Evolutionary conservation across 2,329 filamentous ascomycete genomes (phyloP).

Genomic region (Colletotrichum tropicicola): DNA sequence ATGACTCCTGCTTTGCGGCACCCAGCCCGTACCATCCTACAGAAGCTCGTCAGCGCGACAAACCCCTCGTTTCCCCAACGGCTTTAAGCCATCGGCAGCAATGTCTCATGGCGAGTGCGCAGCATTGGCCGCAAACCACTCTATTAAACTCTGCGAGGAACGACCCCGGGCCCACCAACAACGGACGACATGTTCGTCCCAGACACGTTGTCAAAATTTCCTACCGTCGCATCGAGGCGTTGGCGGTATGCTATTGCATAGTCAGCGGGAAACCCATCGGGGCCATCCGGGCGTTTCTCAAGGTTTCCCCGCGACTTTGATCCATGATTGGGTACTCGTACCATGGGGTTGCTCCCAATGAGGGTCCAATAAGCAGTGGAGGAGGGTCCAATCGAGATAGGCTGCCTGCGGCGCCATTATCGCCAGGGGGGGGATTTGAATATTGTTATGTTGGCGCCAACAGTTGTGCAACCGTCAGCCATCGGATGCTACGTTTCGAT

Average conservation of each 20-base stretch:
- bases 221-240: not conserved
- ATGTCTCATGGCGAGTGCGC: too few species aligned
- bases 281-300: not conserved
- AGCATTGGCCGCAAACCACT: not conserved
- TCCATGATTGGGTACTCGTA: not conserved
- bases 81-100: too few species aligned
- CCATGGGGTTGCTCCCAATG: not conserved
- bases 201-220: not conserved
- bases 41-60: too few species aligned
- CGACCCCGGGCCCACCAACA: not conserved
- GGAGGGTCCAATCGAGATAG: not conserved
- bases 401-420: not conserved
- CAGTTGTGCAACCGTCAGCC: not conserved
- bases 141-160: not conserved
- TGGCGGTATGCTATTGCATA: not conserved
- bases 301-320: not conserved
- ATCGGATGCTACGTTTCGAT: not conserved
- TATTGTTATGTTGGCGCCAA: not conserved
- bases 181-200: not conserved
- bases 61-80: too few species aligned
- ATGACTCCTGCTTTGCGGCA: slow-evolving; percentile 64
- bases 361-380: not conserved
- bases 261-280: not conserved
- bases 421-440: not conserved
- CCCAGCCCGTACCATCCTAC: slow-evolving; percentile 64